Percentiles rank a stretch among this genome's conserved stretches.
These are phyloP conservation scores for Neofusicoccum umdonicola DNA, from an alignment of 2,329 filamentous ascomycete species.

Conservation along the genomic window DNA sequence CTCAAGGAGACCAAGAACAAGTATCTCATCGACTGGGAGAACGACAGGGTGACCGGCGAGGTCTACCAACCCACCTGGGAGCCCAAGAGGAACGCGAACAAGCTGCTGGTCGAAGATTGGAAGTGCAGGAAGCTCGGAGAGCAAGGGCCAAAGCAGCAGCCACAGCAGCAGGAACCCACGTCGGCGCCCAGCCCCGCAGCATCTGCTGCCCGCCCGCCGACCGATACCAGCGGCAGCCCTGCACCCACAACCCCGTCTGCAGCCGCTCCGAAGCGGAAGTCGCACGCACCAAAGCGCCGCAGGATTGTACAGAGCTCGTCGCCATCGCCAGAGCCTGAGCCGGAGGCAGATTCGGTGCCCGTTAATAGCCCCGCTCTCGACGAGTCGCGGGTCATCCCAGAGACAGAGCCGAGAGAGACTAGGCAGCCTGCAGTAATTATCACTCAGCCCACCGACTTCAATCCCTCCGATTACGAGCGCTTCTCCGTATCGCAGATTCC, in stretches of 20 bases:
- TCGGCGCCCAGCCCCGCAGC: not conserved
- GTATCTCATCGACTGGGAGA: conserved; percentile 60
- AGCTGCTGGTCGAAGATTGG: conserved; percentile 37
- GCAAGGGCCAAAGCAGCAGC: conserved; percentile 4
- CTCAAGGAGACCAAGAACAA: conserved; percentile 32
- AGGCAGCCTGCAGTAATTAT: conserved; percentile 8
- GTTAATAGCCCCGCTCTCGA: not conserved
- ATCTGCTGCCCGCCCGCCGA: not conserved
- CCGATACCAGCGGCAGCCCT: not conserved
- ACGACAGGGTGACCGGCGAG: conserved; percentile 50
- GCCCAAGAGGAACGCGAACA: conserved; percentile 35
- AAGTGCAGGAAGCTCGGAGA: conserved; percentile 22
- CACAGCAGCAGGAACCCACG: not conserved
- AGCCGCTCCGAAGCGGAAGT: not conserved
- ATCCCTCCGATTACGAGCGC: conserved; percentile 25
- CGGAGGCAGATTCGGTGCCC: not conserved
- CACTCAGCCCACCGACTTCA: conserved; percentile 22
- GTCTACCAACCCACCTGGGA: conserved; percentile 55
- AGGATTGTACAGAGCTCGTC: conserved; percentile 23
- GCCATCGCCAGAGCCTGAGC: not conserved
- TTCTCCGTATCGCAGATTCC: conserved; percentile 23
- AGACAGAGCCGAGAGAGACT: not conserved
- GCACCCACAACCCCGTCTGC: not conserved
- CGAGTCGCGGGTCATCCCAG: not conserved
- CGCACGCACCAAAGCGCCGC: conserved; percentile 16